Conservation (phyloP, 139 green algal species). For the Closterium sp. region DNA sequence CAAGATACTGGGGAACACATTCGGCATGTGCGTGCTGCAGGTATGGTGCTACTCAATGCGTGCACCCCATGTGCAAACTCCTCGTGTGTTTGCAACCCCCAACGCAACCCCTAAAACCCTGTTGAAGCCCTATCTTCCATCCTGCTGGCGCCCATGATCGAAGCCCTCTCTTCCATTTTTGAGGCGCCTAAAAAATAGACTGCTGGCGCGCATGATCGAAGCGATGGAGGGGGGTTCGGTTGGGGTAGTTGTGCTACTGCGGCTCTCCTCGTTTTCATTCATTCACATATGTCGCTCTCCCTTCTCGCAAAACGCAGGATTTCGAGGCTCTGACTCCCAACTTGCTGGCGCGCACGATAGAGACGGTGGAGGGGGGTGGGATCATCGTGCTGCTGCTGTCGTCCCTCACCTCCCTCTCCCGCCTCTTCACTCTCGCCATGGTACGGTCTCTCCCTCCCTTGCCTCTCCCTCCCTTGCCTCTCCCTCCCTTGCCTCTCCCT, state of each 20-base stretch:
- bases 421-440: conserved; percentile 96
- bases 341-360: conserved; percentile 90
- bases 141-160: not conserved
- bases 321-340: conserved; percentile 98
- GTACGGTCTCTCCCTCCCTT: no score
- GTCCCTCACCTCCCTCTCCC: conserved; percentile 79
- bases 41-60: conserved; percentile 58
- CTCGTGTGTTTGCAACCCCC: no score
- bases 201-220: no score
- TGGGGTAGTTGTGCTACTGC: conserved; percentile 88
- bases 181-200: not conserved
- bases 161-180: conserved; percentile 32
- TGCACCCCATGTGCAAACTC: no score
- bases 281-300: not conserved
- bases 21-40: conserved; percentile 97
- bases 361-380: conserved; percentile 97
- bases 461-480: no score
- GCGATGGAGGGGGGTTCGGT: conserved; percentile 93
- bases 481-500: no score
- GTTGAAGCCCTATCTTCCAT: conserved; percentile 39
- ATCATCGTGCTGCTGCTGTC: conserved; percentile 90
- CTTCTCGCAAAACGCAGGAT: conserved; percentile 67
- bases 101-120: conserved; percentile 96
- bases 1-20: conserved; percentile 97
- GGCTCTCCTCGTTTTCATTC: not conserved